These are phyloP conservation scores for Myriosclerotinia scirpicola DNA, from an alignment of 2,329 filamentous ascomycete genomes.

Conservation along the genomic window DNA sequence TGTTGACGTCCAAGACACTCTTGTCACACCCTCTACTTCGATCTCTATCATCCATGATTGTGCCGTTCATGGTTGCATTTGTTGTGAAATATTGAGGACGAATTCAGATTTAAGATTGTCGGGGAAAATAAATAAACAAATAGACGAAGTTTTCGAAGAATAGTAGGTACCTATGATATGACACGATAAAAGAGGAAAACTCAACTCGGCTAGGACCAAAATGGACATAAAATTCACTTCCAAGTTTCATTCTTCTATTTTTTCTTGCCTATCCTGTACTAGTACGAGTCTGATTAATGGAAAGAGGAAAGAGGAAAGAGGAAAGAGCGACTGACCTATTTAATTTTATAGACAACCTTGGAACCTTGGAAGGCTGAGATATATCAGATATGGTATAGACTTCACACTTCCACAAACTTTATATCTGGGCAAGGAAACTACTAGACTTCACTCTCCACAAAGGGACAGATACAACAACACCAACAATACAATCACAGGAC, in stretches of 20 bases:
- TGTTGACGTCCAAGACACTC: not conserved
- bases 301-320: too few species aligned
- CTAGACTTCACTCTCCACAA: not conserved
- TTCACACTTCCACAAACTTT: too few species aligned
- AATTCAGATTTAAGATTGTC: not conserved
- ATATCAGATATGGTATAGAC: too few species aligned
- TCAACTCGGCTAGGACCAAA: not conserved
- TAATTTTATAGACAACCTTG: not conserved
- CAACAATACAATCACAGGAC: not conserved
- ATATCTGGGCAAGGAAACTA: too few species aligned
- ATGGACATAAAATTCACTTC: not conserved
- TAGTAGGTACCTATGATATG: not conserved
- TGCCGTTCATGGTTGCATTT: not conserved
- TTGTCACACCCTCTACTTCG: not conserved
- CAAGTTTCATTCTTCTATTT: not conserved
- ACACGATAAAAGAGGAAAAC: not conserved
- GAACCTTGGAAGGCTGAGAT: not conserved
- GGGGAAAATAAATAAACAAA: not conserved
- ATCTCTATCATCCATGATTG: not conserved
- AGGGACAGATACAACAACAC: not conserved
- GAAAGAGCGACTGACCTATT: not conserved
- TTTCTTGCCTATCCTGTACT: not conserved
- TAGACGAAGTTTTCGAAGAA: not conserved
- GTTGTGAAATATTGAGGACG: not conserved
- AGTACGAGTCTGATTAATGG: too few species aligned